Base-by-base conservation (phyloP, 257 asterid genomes). In the Solanum chaucha region DNA sequence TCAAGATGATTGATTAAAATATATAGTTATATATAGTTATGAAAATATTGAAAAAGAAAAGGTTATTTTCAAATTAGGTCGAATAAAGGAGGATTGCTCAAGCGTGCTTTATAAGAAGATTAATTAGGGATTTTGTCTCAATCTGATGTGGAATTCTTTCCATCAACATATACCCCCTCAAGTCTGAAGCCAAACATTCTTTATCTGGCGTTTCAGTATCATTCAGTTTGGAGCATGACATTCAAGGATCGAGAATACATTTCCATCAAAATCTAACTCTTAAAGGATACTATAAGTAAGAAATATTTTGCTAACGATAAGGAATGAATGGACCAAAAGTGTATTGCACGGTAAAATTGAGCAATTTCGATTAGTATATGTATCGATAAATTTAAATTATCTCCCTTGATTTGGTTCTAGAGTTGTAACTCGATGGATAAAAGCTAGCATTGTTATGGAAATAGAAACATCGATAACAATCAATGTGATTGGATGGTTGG, bases 71-170 rank as follows among this genome's bases (percentile, higher is more conserved):
- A 65, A 65, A 24, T 24, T 65, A 65, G 34, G 4, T 24, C 4
- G 13, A 12, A 65, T 30, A 65, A 10, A 3, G 8, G 34, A 24
- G 32, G 20, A 48, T 14, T 48, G 58, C 2, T 48, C 1, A 48
- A 48, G 17, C 3, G 1, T 48, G 20, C 19, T 48, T 48, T 48
- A 13, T 14, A 48, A 48, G 2, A 46, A 46, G 20, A 48, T 48
- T 1, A 19, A 65, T 11, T 1, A 24, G 1, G 9, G 0, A 24
- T 24, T 11, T 65, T 5, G 1, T 11, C 34, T 3, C 0, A 0
- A 2, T 65, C 0, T 5, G 1, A 24, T 24, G 72, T 11, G 3
- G 0, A 10, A 65, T 24, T 65, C 72, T 65, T 65, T 65, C 19
- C 17, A 24, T 65, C 34, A 24, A 65, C 8, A 5, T 10, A 24